Conservation (phyloP, 345 rosid species). For the Toxicodendron radicans region DNA sequence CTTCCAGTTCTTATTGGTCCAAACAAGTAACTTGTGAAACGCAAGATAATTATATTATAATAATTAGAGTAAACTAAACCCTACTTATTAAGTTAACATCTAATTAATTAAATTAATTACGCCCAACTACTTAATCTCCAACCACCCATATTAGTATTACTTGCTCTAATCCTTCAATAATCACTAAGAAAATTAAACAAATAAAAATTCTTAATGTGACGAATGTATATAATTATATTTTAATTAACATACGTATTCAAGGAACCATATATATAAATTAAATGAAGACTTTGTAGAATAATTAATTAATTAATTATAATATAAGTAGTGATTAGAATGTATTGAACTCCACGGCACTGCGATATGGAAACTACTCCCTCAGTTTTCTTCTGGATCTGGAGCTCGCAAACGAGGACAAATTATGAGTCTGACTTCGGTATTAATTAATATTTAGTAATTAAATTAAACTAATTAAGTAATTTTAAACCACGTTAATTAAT, state of each 20-base stretch:
- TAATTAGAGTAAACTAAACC: neutral
- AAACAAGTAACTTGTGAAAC: neutral
- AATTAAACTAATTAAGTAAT: neutral
- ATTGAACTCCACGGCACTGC: conserved; percentile 25
- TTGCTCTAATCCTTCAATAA: too few species aligned
- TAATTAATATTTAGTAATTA: neutral
- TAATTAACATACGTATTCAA: too few species aligned
- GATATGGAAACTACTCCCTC: neutral
- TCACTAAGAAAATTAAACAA: too few species aligned
- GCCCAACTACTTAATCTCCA: too few species aligned
- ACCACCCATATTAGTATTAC: too few species aligned
- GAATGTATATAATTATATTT: too few species aligned
- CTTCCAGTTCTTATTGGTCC: neutral
- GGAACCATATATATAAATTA: too few species aligned
- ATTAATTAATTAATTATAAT: too few species aligned
- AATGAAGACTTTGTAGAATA: neutral
- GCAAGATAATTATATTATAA: neutral
- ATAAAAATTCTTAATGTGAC: too few species aligned
- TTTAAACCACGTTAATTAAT: too few species aligned
- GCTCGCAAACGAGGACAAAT: neutral
- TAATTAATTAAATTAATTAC: too few species aligned
- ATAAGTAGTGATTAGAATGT: neutral
- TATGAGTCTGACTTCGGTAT: neutral
- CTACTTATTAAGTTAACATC: too few species aligned
- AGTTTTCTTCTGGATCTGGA: conserved; percentile 11